phyloP scores from a whole-genome alignment of 164 flowering plant species.

The Macadamia integrifolia region DNA sequence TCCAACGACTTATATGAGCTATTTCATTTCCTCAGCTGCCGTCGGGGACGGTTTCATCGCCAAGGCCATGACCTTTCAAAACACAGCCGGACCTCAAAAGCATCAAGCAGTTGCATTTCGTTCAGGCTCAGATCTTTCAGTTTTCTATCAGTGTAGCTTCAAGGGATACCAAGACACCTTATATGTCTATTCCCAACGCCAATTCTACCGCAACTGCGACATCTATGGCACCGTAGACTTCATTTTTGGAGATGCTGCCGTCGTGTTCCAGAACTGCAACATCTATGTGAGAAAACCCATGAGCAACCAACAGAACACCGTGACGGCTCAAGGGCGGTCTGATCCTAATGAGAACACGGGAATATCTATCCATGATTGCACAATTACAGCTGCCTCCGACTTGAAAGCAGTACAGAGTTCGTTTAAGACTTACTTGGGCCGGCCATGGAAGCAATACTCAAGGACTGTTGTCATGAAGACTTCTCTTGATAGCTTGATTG shows the following conservation, averaged over 20 bases:
- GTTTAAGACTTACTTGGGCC: constrained; percentile 34
- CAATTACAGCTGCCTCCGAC: constrained; percentile 22
- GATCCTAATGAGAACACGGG: constrained; percentile 55
- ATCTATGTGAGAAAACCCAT: constrained; percentile 37
- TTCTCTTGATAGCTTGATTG: constrained; percentile 27
- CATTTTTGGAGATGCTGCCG: constrained; percentile 55
- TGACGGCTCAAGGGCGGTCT: constrained; percentile 55
- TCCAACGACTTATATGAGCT: not conserved
- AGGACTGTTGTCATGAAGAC: constrained; percentile 50
- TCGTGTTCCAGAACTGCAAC: constrained; percentile 44
- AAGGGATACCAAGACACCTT: constrained; percentile 65
- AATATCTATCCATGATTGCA: constrained; percentile 38
- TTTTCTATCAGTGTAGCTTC: constrained; percentile 49
- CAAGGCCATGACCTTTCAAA: constrained; percentile 44
- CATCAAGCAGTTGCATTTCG: constrained; percentile 65
- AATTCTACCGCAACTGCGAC: constrained; percentile 54
- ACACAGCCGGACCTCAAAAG: constrained; percentile 58
- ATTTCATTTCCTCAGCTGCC: constrained; percentile 25
- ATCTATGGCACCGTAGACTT: constrained; percentile 58
- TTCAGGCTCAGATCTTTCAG: constrained; percentile 40
- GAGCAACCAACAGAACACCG: constrained; percentile 29
- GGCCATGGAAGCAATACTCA: constrained; percentile 60
- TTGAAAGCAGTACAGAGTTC: constrained; percentile 13
- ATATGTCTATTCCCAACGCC: constrained; percentile 46
- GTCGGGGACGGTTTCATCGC: constrained; percentile 50